Evolutionary conservation across 75 land plant species (phyloP), one percentile per base, ranked within the genome.

Genomic region (Azolla pinnata): DNA sequence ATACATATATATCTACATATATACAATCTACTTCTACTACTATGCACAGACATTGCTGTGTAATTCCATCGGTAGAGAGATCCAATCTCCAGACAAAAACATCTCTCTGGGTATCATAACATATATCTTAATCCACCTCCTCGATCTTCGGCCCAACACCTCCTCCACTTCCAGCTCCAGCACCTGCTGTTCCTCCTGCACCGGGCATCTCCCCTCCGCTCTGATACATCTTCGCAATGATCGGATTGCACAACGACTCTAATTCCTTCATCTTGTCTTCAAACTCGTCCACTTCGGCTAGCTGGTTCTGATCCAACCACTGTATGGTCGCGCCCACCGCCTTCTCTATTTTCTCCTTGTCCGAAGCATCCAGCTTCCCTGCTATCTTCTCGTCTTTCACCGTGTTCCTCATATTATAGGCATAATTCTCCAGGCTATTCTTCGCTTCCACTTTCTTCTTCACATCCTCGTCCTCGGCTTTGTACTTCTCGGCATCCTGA

Each of bases 351-450:
- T 59, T 71, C 48, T 75, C 59, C 75, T 75, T 75, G 27, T 71
- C 78, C 2, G 53, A 56, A 0, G 75, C 27, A 17, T 53, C 56
- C n/a, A 75, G 61, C 48, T 56, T 71, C n/a, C n/a, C n/a, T n/a
- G n/a, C n/a, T 23, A 66, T 35, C 78, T 77, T 77, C 5, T 75
- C 79, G 25, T 77, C 80, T 56, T 31, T 73, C 18, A 77, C 47
- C 1, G 80, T 75, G 59, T 77, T 77, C 63, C 80, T 68, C 72
- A 77, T 68, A 44, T 74, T 77, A 70, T 77, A 77, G 0, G 78
- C 66, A 29, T 77, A 77, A 27, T 77, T 74, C 58, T 74, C 79
- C 10, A 77, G 31, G 0, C 57, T 25, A 4, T 77, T 77, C 79
- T 75, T 77, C 0, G 80, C 61, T 34, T 77, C 80, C 17, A 75